These are phyloP conservation scores for Aegilops speltoides DNA, from an alignment of 176 grass and related monocot genomes.

Conservation along the genomic window DNA sequence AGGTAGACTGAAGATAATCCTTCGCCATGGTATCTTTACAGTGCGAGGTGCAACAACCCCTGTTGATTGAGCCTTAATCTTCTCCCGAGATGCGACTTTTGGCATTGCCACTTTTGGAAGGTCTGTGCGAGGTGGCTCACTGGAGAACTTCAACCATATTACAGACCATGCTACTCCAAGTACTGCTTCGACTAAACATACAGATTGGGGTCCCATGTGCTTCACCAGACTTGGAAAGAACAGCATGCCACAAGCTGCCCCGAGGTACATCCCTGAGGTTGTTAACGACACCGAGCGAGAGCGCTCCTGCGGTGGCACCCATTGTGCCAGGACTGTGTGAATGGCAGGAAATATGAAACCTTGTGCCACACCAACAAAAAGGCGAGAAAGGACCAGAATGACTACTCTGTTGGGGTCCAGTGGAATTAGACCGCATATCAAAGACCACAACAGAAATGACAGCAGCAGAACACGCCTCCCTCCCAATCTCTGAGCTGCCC, in stretches of 20 bases:
- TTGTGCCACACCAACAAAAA: conserved; percentile 13
- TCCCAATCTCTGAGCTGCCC: conserved; percentile 22
- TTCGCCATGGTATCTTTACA: conserved; percentile 6
- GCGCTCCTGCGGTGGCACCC: not conserved
- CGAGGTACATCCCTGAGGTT: conserved; percentile 16
- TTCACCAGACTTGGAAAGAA: conserved; percentile 10
- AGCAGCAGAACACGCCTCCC: conserved; percentile 11
- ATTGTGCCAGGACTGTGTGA: conserved; percentile 4
- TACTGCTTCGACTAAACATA: conserved; percentile 6
- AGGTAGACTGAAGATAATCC: conserved; percentile 13
- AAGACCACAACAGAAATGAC: conserved; percentile 1
- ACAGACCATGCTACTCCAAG: conserved; percentile 6
- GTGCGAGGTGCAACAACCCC: conserved; percentile 17
- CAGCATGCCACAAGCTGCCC: conserved; percentile 1
- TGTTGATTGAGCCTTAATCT: not conserved
- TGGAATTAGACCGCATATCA: conserved; percentile 16
- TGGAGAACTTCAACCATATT: conserved; percentile 15
- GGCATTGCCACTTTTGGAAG: conserved; percentile 3
- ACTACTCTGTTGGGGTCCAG: conserved; percentile 4
- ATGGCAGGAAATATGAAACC: conserved; percentile 19
- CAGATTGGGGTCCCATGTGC: conserved; percentile 8
- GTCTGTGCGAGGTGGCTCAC: conserved; percentile 12
- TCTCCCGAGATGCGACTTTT: conserved; percentile 12
- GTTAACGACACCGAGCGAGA: conserved; percentile 15
- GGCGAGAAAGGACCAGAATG: conserved; percentile 14